These are phyloP conservation scores for Bjerkandera adusta DNA, from an alignment of 1,284 basidiomycete genomes.

Conservation along the genomic window DNA sequence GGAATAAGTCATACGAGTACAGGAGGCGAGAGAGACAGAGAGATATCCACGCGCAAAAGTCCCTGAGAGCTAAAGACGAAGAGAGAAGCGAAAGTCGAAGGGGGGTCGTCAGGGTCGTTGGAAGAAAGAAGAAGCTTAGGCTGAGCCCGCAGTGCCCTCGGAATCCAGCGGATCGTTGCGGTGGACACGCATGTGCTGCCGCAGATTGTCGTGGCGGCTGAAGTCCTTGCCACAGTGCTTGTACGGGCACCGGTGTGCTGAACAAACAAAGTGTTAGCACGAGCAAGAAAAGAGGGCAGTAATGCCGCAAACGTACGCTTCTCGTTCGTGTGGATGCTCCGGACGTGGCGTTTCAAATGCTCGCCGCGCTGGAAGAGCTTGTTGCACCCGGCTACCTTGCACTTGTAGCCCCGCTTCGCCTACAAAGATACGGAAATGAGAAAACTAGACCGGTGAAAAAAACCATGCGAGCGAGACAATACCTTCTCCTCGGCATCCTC, in stretches of 20 bases:
- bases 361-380: conserved; percentile 79
- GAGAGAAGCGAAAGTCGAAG: conserved; percentile 1
- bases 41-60: background rate
- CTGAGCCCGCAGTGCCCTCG: conserved; percentile 16
- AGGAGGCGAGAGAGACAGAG: conserved; percentile 2
- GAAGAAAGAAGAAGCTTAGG: conserved; percentile 12
- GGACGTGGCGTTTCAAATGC: conserved; percentile 76
- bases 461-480: conserved; percentile 6
- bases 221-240: conserved; percentile 74
- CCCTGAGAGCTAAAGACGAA: conserved; percentile 3
- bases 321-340: conserved; percentile 79
- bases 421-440: conserved; percentile 6
- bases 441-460: conserved; percentile 8
- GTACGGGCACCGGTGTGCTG: conserved; percentile 76
- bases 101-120: too few relatives aligned
- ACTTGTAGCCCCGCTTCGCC: conserved; percentile 63
- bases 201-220: conserved; percentile 82
- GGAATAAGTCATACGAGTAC: too few relatives aligned
- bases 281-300: conserved; percentile 11
- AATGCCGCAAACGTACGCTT: conserved; percentile 55
- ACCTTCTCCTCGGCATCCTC: conserved; percentile 35
- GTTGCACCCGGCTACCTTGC: conserved; percentile 71
- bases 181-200: conserved; percentile 78
- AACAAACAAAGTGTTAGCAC: conserved; percentile 8
- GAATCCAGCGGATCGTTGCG: conserved; percentile 36